Base-by-base conservation (phyloP, 495 filamentous ascomycete species). In the Hypomontagnella monticulosa region DNA sequence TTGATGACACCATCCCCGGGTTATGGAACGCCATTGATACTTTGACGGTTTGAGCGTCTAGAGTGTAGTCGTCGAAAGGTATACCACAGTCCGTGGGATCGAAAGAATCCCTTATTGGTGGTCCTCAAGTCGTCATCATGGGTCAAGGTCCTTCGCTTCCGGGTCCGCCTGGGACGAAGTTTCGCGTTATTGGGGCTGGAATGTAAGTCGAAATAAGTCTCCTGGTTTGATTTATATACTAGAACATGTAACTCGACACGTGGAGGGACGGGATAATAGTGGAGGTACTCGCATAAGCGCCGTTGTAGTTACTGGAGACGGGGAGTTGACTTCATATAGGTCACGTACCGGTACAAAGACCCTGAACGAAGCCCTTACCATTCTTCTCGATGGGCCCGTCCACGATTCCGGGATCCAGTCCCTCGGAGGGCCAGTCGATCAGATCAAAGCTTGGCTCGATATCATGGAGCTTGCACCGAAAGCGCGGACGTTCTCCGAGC, bases 271-370 rank as follows among this genome's bases (percentile, higher is more conserved):
- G 23, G 15, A 14, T 14, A 1, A 10, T 16, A 38, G 47, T 23
- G 20, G 11, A 20, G 48, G 37, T 33, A 47, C 4, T n/a, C 15
- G 15, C 51, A 60, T 34, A 8, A 15, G 42, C 34, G 12, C 6
- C 8, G 14, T 27, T 3, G 23, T 27, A 38, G 0, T 11, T 49
- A 30, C 6, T 33, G 12, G 42, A 20, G 27, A 46, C 14, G 9
- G 37, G 20, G 12, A 57, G 46, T 61, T 71, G 48, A 69, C 61
- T 51, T 48, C 15, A 40, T 43, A 56, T 51, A 74, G 71, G 71
- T 74, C 71, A 37, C 71, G 71, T 49, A 74, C 71, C 14, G 71
- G 71, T 19, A 72, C 71, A n/a, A 74, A 74, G 58, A 74, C 71
- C 11, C 52, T 74, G 12, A 74, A 74, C 48, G 66, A 74, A 57